phyloP scores from a whole-genome alignment of 1,139 yeast genomes.

The Debaryomycetaceae sp. region DNA sequence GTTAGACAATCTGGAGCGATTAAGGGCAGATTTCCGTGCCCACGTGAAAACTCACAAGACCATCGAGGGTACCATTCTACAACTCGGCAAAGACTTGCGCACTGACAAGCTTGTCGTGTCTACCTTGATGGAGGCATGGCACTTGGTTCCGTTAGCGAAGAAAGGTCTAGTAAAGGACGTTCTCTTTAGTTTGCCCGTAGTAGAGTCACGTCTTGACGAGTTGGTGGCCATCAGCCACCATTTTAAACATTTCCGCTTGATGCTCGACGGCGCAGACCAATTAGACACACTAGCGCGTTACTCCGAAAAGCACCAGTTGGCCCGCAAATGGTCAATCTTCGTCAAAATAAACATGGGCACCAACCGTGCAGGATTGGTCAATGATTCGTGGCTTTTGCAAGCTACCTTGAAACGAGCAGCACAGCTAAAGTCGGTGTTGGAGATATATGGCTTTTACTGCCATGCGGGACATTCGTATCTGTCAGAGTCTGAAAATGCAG shows the following conservation, averaged over 20 bases:
- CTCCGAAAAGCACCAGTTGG: slow-evolving; percentile 16
- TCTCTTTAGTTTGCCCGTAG: slow-evolving; percentile 67
- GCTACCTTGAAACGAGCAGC: slow-evolving; percentile 26
- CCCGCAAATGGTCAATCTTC: slow-evolving; percentile 50
- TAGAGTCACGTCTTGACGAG: slow-evolving; percentile 49
- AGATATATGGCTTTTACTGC: slow-evolving; percentile 65
- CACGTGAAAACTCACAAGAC: slow-evolving; percentile 76
- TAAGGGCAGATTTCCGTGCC: slow-evolving; percentile 48
- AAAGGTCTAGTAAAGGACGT: slow-evolving; percentile 51
- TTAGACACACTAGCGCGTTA: slow-evolving; percentile 41
- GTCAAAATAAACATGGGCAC: slow-evolving; percentile 61
- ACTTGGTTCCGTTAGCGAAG: slow-evolving; percentile 39
- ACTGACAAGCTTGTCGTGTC: slow-evolving; percentile 61
- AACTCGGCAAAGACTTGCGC: slow-evolving; percentile 22
- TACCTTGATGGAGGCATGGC: slow-evolving; percentile 65
- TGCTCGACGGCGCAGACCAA: slow-evolving; percentile 62
- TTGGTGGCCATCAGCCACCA: slow-evolving; percentile 39
- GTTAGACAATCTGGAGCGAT: slow-evolving; percentile 24
- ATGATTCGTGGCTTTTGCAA: slow-evolving; percentile 24
- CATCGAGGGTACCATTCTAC: slow-evolving; percentile 31
- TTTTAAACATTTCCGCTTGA: slow-evolving; percentile 45
- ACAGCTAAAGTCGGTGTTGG: slow-evolving; percentile 22
- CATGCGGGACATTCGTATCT: slow-evolving; percentile 78
- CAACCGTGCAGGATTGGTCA: slow-evolving; percentile 56
- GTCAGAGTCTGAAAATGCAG: slow-evolving; percentile 42